Evolutionary conservation across 345 rosid species (phyloP).

Genomic region (Rhodamnia argentea): DNA sequence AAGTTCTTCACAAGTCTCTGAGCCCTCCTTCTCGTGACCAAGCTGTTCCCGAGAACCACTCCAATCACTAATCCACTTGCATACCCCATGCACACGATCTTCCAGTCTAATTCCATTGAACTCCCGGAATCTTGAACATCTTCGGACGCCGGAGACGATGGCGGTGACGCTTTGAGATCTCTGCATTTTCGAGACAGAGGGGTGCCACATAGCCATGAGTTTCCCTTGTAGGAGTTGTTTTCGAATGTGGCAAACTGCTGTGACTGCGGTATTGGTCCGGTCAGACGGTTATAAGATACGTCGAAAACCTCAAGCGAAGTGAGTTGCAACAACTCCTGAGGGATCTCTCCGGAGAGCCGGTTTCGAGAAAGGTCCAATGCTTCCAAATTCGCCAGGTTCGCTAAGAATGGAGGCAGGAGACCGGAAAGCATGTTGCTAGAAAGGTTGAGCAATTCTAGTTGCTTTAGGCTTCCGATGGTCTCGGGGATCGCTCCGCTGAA

Average conservation of each 20-base stretch:
- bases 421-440: neutral
- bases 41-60: neutral
- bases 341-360: neutral
- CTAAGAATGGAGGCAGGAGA: neutral
- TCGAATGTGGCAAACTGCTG: neutral
- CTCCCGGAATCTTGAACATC: neutral
- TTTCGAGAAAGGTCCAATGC: neutral
- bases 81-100: neutral
- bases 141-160: neutral
- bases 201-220: neutral
- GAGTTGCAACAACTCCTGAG: neutral
- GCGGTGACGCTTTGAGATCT: neutral
- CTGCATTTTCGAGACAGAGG: neutral
- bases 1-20: neutral
- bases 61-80: neutral
- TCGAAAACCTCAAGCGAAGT: neutral
- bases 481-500: neutral
- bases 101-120: neutral
- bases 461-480: neutral
- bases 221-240: neutral
- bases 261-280: no score
- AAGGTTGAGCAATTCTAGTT: neutral
- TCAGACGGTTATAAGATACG: neutral
- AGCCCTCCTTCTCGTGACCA: neutral
- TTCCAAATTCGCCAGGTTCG: neutral